Evolutionary conservation across 176 grass and related monocot species (phyloP).

Genomic region (Urochloa ruziziensis): DNA sequence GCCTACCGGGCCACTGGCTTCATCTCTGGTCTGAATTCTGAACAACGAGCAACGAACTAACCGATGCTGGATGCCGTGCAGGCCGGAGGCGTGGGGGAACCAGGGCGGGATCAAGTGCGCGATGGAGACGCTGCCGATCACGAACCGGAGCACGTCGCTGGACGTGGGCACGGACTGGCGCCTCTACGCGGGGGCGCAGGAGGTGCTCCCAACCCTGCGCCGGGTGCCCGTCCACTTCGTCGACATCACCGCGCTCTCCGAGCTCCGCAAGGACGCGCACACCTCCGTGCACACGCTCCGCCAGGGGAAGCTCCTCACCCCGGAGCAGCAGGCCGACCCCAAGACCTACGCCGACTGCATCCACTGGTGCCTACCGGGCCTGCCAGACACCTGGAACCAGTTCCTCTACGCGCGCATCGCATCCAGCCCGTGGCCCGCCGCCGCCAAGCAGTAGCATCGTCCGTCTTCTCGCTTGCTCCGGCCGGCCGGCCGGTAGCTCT

Average conservation of each 20-base stretch:
- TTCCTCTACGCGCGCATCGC: conserved; percentile 69
- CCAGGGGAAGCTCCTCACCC: conserved; percentile 72
- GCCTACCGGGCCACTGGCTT: too few species aligned
- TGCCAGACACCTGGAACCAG: conserved; percentile 78
- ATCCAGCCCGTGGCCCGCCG: conserved; percentile 31
- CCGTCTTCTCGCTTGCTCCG: neutral
- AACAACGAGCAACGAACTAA: too few species aligned
- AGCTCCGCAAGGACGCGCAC: conserved; percentile 83
- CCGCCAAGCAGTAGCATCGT: neutral
- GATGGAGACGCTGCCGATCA: conserved; percentile 69
- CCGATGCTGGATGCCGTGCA: too few species aligned
- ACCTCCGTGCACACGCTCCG: conserved; percentile 87
- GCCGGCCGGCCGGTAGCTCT: too few species aligned
- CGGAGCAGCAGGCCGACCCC: conserved; percentile 69
- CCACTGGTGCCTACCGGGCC: conserved; percentile 80
- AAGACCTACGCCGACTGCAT: conserved; percentile 70
- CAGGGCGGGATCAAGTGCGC: conserved; percentile 86
- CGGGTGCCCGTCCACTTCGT: conserved; percentile 62
- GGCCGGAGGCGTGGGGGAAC: conserved; percentile 85
- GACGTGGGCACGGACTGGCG: conserved; percentile 82
- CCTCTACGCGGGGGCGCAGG: conserved; percentile 55
- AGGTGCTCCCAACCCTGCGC: conserved; percentile 37
- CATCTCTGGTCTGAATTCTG: too few species aligned
- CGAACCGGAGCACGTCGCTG: conserved; percentile 50
- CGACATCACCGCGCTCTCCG: conserved; percentile 74